Percentiles rank a stretch among this genome's conserved stretches.
Evolutionary conservation across 345 rosid species (phyloP).

Genomic region (Anastatica hierochuntica): DNA sequence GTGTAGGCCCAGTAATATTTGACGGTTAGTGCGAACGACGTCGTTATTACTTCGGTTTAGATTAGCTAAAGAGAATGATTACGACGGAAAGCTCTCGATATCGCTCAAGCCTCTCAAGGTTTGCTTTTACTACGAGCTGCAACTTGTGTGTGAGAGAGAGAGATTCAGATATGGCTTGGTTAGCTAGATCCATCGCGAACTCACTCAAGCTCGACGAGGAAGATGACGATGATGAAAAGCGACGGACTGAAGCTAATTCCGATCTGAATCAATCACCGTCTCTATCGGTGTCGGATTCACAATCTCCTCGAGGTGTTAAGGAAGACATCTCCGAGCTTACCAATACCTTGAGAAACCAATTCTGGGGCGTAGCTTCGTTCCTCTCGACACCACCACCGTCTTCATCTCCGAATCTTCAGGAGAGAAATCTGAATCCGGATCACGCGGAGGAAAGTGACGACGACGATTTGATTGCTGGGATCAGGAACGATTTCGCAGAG

Average conservation of each 20-base stretch:
- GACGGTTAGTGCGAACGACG: too few species aligned
- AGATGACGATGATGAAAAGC: slow-evolving; percentile 26
- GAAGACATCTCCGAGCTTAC: slow-evolving; percentile 75
- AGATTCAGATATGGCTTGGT: slow-evolving; percentile 58
- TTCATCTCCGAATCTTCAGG: not conserved
- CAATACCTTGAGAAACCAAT: slow-evolving; percentile 59
- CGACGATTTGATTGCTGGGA: slow-evolving; percentile 25
- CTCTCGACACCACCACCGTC: slow-evolving; percentile 56
- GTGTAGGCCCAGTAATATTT: too few species aligned
- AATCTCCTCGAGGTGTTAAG: slow-evolving; percentile 62
- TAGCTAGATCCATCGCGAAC: slow-evolving; percentile 70
- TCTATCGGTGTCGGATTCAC: slow-evolving; percentile 17
- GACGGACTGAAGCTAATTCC: not conserved
- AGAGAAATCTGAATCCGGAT: slow-evolving; percentile 11
- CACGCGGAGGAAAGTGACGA: slow-evolving; percentile 19
- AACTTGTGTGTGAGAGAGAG: too few species aligned
- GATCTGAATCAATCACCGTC: slow-evolving; percentile 14
- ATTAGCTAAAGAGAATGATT: too few species aligned
- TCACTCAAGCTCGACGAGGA: slow-evolving; percentile 72
- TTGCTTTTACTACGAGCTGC: too few species aligned
- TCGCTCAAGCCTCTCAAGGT: too few species aligned
- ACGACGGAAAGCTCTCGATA: too few species aligned
- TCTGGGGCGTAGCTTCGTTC: slow-evolving; percentile 90
- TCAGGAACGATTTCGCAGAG: slow-evolving; percentile 29
- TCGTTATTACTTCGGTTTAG: too few species aligned